Evolutionary conservation across 257 asterid species (phyloP).

Genomic region (Solanum bulbocastanum): DNA sequence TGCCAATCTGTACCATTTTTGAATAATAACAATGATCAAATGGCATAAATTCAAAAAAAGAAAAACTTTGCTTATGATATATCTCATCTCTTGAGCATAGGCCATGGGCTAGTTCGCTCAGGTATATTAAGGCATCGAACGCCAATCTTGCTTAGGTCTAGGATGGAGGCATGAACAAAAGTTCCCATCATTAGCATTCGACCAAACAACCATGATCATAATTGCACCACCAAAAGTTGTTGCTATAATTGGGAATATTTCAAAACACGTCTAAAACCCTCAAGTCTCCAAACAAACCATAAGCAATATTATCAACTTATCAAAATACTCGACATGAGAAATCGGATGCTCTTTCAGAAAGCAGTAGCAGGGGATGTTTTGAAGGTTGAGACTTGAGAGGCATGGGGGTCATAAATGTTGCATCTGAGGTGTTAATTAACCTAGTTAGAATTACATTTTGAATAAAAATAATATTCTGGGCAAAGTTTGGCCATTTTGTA

Average conservation of each 20-base stretch:
- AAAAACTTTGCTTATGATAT: too few species aligned
- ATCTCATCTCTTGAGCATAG: too few species aligned
- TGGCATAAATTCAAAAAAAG: too few species aligned
- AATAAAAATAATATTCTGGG: not conserved
- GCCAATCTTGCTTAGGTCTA: not conserved
- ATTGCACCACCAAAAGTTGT: not conserved
- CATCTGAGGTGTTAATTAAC: not conserved
- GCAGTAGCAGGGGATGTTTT: not conserved
- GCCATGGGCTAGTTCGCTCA: not conserved
- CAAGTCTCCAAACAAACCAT: too few species aligned
- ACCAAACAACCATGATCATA: not conserved
- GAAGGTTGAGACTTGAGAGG: not conserved
- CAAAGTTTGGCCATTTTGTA: not conserved
- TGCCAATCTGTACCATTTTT: not conserved
- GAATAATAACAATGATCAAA: not conserved
- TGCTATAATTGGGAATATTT: not conserved
- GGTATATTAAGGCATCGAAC: not conserved
- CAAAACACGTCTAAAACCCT: not conserved
- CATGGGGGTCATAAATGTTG: not conserved
- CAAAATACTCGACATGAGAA: too few species aligned
- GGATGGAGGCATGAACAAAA: not conserved
- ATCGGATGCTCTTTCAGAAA: not conserved
- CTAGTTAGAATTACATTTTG: not conserved
- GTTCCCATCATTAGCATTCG: not conserved
- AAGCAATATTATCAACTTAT: too few species aligned